Conservation (phyloP, 1,139 yeast species). For the Suhomyces coccinellae region DNA sequence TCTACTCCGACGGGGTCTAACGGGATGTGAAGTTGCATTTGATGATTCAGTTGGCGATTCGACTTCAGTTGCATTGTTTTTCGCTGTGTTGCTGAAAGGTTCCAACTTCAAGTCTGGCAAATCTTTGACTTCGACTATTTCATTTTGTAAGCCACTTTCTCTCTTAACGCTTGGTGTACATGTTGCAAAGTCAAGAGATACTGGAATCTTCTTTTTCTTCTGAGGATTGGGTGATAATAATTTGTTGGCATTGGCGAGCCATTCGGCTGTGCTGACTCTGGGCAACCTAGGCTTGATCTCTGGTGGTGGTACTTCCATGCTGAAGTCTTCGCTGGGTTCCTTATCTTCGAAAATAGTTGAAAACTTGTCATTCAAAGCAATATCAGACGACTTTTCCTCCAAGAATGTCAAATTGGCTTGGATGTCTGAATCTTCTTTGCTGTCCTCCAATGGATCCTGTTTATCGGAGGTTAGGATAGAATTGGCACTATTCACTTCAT, state of each 20-base stretch:
- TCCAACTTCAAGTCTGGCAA: neutral
- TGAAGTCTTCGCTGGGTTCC: conserved; percentile 6
- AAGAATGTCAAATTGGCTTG: conserved; percentile 13
- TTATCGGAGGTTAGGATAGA: neutral
- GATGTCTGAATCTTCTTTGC: neutral
- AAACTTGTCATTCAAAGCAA: conserved; percentile 9
- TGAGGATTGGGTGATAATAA: neutral
- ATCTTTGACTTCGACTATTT: neutral
- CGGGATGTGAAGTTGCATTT: too few species aligned
- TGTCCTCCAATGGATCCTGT: neutral
- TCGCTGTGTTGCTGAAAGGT: neutral
- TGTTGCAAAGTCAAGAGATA: neutral
- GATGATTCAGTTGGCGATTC: neutral
- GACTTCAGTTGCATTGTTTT: neutral
- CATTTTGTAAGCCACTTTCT: neutral
- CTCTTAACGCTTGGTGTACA: too few species aligned
- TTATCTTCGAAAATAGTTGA: conserved; percentile 16
- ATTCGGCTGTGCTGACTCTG: conserved; percentile 4
- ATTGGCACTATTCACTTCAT: neutral
- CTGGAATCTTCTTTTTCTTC: neutral
- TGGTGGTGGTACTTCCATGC: neutral
- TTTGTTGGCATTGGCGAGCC: conserved; percentile 6
- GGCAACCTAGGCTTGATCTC: neutral
- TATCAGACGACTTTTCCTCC: conserved; percentile 9
- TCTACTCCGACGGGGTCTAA: neutral